A percentile compares a stretch with the other conserved stretches of the same genome.
phyloP scores from a whole-genome alignment of 2,329 filamentous ascomycete species.

The Penicillium expansum region DNA sequence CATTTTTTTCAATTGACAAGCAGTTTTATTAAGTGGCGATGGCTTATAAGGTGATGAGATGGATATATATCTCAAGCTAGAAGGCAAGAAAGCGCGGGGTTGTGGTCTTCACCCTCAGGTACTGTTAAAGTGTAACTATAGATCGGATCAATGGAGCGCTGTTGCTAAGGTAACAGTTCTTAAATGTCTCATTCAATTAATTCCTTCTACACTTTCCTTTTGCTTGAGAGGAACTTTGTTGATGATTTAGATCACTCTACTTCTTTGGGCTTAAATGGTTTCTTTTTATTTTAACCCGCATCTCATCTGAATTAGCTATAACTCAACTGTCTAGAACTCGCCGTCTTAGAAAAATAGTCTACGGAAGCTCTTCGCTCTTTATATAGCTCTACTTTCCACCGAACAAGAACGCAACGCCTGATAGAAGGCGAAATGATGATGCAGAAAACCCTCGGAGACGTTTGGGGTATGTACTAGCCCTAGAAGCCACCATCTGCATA shows the following conservation, averaged over 20 bases:
- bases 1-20: no score
- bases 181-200: not conserved
- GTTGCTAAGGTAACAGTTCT: not conserved
- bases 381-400: not conserved
- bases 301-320: not conserved
- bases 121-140: no score
- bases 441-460: not conserved
- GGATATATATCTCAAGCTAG: not conserved
- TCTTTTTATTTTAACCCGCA: not conserved
- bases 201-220: not conserved
- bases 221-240: not conserved
- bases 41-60: not conserved
- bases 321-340: not conserved
- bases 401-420: not conserved
- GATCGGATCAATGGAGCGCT: no score
- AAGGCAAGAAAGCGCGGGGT: not conserved
- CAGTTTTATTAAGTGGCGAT: not conserved
- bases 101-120: not conserved
- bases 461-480: not conserved
- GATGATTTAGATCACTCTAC: not conserved
- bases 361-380: not conserved
- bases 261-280: not conserved
- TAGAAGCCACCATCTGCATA: not conserved
- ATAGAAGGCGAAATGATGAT: not conserved
- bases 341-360: not conserved